Base-by-base conservation (phyloP, 1,284 basidiomycete genomes). In the Xerocomus minutiporus region DNA sequence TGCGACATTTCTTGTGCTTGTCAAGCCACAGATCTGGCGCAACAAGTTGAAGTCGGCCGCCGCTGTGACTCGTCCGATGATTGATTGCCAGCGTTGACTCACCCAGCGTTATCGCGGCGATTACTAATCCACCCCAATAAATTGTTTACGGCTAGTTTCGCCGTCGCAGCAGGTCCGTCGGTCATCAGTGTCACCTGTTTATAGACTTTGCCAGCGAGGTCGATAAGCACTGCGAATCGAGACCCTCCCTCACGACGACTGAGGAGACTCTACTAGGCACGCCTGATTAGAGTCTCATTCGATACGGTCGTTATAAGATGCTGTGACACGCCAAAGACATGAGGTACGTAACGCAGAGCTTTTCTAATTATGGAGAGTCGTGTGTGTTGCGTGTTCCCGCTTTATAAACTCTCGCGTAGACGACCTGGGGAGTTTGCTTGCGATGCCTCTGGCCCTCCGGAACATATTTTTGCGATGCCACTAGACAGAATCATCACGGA, bases 1-100 rank as follows among this genome's bases (percentile, higher is more conserved):
- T 83, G 83, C 4, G 77, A 59, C 86, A 88, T 87, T 17, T 39
- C 31, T 42, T n/a, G 38, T 15, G 39, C 32, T 5, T 7, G 28
- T 40, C 7, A 38, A 29, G 42, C 17, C 15, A 31, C 39, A 35
- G 39, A 39, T 39, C 38, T 23, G 20, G 38, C 6, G 17, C 38
- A 39, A 23, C 38, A 39, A 23, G 38, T 39, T 38, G n/a, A 4
- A 38, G 35, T 36, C n/a, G 8, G 35, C 20, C 34, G 34, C 34
- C 15, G 34, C 7, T 7, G 34, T 34, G 34, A 20, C 20, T 32
- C 31, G 34, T 35, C 11, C 11, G 13, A 11, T 35, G 12, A 35
- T 35, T 12, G 34, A 35, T 35, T 35, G 34, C 34, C 12, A 12
- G 34, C 13, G 15, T 35, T 35, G 38, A 39, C 38, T 39, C 38